These are phyloP conservation scores for Mycotypha africana DNA, from an alignment of 371 early-diverging fungal species.

Conservation along the genomic window DNA sequence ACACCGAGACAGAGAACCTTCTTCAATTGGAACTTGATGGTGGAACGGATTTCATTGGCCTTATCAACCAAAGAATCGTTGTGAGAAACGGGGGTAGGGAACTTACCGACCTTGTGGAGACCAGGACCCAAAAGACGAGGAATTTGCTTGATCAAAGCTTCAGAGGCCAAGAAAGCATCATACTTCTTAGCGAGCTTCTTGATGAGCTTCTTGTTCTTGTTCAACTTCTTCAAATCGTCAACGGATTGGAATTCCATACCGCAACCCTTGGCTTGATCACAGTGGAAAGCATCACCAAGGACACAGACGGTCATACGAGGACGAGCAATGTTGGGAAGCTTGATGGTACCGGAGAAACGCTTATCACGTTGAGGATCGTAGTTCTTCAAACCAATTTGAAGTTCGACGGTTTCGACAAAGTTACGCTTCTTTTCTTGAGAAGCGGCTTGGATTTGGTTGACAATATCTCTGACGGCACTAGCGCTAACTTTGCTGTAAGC, in stretches of 20 bases:
- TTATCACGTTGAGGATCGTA: conserved; percentile 80
- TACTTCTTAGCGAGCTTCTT: conserved; percentile 95
- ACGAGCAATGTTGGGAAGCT: conserved; percentile 61
- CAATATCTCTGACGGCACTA: conserved; percentile 81
- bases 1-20: conserved; percentile 98
- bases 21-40: conserved; percentile 99
- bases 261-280: conserved; percentile 91
- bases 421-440: conserved; percentile 88
- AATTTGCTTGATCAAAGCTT: conserved; percentile 97
- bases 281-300: conserved; percentile 96
- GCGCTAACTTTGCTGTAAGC: conserved; percentile 80
- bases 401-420: conserved; percentile 94
- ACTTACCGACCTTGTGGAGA: conserved; percentile 97
- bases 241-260: conserved; percentile 93
- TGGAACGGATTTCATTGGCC: conserved; percentile 93
- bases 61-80: conserved; percentile 85
- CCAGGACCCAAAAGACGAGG: conserved; percentile 97
- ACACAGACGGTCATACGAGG: conserved; percentile 95
- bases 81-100: conserved; percentile 97
- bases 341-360: conserved; percentile 31
- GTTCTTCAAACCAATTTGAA: conserved; percentile 98
- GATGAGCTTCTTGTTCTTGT: conserved; percentile 99
- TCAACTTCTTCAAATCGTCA: conserved; percentile 97
- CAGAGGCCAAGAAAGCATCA: conserved; percentile 98
- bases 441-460: conserved; percentile 61